Evolutionary conservation across 352 stramenopile genomes (phyloP).

Genomic region (Elongisporangium senticosum): DNA sequence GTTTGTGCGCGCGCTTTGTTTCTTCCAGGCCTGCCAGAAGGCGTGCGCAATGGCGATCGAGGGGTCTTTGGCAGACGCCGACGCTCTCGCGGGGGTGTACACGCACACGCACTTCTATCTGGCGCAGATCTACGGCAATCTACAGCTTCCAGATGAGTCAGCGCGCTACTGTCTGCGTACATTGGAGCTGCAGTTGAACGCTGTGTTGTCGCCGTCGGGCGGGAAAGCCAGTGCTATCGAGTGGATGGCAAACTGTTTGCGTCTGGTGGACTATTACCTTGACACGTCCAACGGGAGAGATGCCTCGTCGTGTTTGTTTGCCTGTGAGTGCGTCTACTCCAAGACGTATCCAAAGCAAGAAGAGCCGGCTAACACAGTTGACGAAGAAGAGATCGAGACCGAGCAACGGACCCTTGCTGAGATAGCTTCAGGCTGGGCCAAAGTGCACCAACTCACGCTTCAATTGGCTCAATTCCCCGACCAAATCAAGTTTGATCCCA

Average conservation of each 20-base stretch:
- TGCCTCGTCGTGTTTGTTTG: constrained; percentile 38
- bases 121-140: constrained; percentile 55
- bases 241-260: constrained; percentile 52
- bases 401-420: constrained; percentile 24
- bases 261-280: constrained; percentile 59
- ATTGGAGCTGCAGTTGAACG: constrained; percentile 51
- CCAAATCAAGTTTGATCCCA: background rate
- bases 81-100: constrained; percentile 12
- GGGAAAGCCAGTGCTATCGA: constrained; percentile 22
- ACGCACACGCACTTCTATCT: constrained; percentile 68
- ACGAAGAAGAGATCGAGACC: constrained; percentile 16
- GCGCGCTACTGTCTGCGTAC: constrained; percentile 57
- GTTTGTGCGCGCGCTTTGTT: constrained; percentile 44
- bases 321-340: constrained; percentile 17
- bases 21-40: constrained; percentile 31
- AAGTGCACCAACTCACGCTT: constrained; percentile 43
- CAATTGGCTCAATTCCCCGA: constrained; percentile 18
- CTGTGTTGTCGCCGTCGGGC: constrained; percentile 5
- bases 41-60: constrained; percentile 13
- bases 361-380: background rate
- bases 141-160: constrained; percentile 43
- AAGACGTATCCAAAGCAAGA: constrained; percentile 5
- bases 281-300: constrained; percentile 36
- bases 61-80: background rate
- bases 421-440: constrained; percentile 42